A percentile compares a stretch with the other conserved stretches of the same genome.
Conservation (phyloP, 768 basidiomycete species). For the Collybia sordida region DNA sequence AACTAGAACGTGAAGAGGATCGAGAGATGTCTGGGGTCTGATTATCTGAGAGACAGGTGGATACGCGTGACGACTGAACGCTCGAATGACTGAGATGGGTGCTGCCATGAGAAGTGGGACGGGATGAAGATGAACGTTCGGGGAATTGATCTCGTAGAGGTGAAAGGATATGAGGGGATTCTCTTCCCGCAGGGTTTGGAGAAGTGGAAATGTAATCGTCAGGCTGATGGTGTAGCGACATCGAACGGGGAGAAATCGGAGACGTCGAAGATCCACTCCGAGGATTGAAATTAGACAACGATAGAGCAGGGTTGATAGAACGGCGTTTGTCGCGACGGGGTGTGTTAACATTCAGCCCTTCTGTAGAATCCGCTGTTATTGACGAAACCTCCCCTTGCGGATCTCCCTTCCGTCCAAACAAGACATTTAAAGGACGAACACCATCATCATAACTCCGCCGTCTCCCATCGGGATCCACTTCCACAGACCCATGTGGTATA, state of each 20-base stretch:
- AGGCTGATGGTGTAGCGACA: slow-evolving; percentile 20
- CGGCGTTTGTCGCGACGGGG: slow-evolving; percentile 43
- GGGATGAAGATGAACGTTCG: slow-evolving; percentile 17
- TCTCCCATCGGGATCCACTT: slow-evolving; percentile 26
- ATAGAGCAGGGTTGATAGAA: slow-evolving; percentile 48
- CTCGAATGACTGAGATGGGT: slow-evolving; percentile 23
- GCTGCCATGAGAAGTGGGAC: slow-evolving; percentile 29
- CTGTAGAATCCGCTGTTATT: slow-evolving; percentile 17
- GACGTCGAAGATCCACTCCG: slow-evolving; percentile 19
- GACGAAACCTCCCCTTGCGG: slow-evolving; percentile 15
- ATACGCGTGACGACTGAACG: slow-evolving; percentile 16
- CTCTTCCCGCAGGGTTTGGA: slow-evolving; percentile 17
- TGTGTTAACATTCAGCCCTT: slow-evolving; percentile 32
- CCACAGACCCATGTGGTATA: slow-evolving; percentile 23
- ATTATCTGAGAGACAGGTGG: slow-evolving; percentile 16
- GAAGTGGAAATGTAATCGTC: slow-evolving; percentile 25
- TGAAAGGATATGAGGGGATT: slow-evolving; percentile 26
- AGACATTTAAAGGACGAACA: slow-evolving; percentile 39
- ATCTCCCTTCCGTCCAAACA: slow-evolving; percentile 27
- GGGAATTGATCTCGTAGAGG: slow-evolving; percentile 30
- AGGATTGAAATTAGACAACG: slow-evolving; percentile 31
- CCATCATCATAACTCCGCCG: slow-evolving; percentile 46
- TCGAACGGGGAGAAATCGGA: slow-evolving; percentile 30
- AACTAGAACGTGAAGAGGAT: slow-evolving; percentile 38
- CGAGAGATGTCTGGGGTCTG: slow-evolving; percentile 9